phyloP scores from a whole-genome alignment of 345 rosid genomes.

The Brassica rapa region DNA sequence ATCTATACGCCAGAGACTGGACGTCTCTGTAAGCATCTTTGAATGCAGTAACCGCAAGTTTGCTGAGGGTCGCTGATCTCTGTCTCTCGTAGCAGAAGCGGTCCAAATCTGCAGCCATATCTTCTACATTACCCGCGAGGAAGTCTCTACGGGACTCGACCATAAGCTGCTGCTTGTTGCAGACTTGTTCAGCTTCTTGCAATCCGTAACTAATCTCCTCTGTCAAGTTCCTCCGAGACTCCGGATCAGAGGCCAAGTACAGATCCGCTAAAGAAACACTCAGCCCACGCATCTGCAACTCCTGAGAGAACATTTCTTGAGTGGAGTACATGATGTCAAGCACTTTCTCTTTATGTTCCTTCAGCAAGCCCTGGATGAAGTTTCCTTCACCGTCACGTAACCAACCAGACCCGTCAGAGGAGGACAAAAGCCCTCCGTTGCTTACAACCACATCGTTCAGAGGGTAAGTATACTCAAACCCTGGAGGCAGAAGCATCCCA shows the following conservation, averaged over 20 bases:
- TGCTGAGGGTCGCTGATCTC: slow-evolving; percentile 71
- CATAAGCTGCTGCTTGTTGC: slow-evolving; percentile 73
- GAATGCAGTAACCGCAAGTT: slow-evolving; percentile 74
- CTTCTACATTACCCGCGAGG: slow-evolving; percentile 53
- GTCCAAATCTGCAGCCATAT: slow-evolving; percentile 45
- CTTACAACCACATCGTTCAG: slow-evolving; percentile 48
- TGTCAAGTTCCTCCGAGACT: slow-evolving; percentile 57
- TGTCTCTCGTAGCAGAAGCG: slow-evolving; percentile 65
- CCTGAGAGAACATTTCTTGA: slow-evolving; percentile 87
- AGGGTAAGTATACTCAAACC: slow-evolving; percentile 56
- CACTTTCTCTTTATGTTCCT: slow-evolving; percentile 45
- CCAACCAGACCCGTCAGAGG: slow-evolving; percentile 73
- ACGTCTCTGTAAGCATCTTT: slow-evolving; percentile 73
- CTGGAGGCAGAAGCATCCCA: slow-evolving; percentile 74
- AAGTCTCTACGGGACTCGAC: slow-evolving; percentile 62
- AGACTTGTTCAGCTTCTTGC: slow-evolving; percentile 63
- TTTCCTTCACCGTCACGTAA: slow-evolving; percentile 70
- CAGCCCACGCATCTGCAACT: slow-evolving; percentile 75
- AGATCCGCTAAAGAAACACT: slow-evolving; percentile 85
- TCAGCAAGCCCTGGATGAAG: slow-evolving; percentile 65
- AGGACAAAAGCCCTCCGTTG: slow-evolving; percentile 63
- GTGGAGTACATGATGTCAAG: slow-evolving; percentile 67
- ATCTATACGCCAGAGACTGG: slow-evolving; percentile 63
- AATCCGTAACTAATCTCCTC: slow-evolving; percentile 66
- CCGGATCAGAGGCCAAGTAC: slow-evolving; percentile 55